Evolutionary conservation across 805 yeast species (phyloP), one percentile per base, ranked within the genome.

Genomic region (Candida wancherniae): DNA sequence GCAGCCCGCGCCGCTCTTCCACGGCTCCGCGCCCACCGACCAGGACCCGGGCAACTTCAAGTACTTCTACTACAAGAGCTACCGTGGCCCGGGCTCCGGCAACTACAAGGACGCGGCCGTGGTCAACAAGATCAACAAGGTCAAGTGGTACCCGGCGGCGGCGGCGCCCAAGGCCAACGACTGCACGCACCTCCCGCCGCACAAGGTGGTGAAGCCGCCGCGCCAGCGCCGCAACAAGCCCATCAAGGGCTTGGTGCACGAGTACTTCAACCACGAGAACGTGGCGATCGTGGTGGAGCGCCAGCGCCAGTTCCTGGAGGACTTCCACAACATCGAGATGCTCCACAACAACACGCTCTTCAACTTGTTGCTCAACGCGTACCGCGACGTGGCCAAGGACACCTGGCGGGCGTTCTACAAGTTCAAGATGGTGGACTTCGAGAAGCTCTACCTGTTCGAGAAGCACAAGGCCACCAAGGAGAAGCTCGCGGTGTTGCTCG

Each of bases 41-140:
- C 56, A 49, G 36, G 69, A 63, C 29, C 50, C 53, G 15, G 48
- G 48, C 39, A 55, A 55, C 34, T 49, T 60, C 22, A 64, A 60
- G 39, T 65, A 65, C 42, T 64, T 53, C 40, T 65, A 63, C 38
- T 53, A 58, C 14, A 62, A 62, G 37, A 52, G 57, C 19, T 63
- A 62, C 33, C 50, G 70, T 26, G 71, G 71, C 1, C 70, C 69
- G 2, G 71, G 71, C 2, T 57, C 63, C 25, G 71, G 71, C 3
- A 65, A 63, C 36, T 65, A 61, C 41, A 65, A 65, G 39, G 71
- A 65, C 42, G 68, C 67, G 1, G 58, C 68, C 2, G 40, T 65
- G 23, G 57, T 62, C 37, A 63, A 59, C 38, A 50, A 58, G 24
- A 60, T 65, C 38, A 65, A 63, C 43, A 53, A 53, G 30, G 55